A percentile compares a stretch with the other conserved stretches of the same genome.
These are phyloP conservation scores for Coprinopsis marcescibilis DNA, from an alignment of 768 basidiomycete species.

Conservation along the genomic window DNA sequence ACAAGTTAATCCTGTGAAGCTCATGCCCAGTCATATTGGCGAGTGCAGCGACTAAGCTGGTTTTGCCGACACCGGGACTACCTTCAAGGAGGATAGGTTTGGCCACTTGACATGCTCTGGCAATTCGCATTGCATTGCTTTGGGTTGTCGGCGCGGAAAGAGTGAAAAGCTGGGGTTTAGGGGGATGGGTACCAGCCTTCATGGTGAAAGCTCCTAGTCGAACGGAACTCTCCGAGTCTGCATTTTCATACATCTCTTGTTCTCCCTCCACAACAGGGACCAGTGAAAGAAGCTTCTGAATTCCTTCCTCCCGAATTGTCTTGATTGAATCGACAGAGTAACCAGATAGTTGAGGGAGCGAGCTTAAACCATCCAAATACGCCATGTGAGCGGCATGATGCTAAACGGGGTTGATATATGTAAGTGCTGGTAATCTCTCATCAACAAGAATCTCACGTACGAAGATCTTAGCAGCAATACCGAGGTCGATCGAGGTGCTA, in stretches of 20 bases:
- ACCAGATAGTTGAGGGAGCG: conserved; percentile 65
- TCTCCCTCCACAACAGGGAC: conserved; percentile 38
- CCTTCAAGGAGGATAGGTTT: conserved; percentile 96
- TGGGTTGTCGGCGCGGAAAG: conserved; percentile 85
- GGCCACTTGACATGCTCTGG: conserved; percentile 80
- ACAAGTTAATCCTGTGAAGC: conserved; percentile 91
- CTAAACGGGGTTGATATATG: conserved; percentile 32
- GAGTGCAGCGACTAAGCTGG: conserved; percentile 84
- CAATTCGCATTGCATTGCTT: conserved; percentile 81
- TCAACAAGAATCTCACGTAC: conserved; percentile 35
- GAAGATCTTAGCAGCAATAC: conserved; percentile 48
- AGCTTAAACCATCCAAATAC: conserved; percentile 81
- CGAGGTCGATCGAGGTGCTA: neutral
- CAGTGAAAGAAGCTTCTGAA: conserved; percentile 47
- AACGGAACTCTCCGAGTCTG: conserved; percentile 32
- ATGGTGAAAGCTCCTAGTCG: conserved; percentile 76
- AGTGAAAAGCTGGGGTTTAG: conserved; percentile 52
- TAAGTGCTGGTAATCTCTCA: conserved; percentile 10
- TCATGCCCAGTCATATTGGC: conserved; percentile 73
- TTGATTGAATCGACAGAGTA: conserved; percentile 55
- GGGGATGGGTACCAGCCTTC: conserved; percentile 43
- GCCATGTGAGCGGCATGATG: conserved; percentile 93
- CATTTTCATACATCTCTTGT: conserved; percentile 17
- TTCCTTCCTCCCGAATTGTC: conserved; percentile 57
- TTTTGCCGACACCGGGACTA: conserved; percentile 98